Evolutionary conservation across 345 rosid species (phyloP).

Genomic region (Durio zibethinus): DNA sequence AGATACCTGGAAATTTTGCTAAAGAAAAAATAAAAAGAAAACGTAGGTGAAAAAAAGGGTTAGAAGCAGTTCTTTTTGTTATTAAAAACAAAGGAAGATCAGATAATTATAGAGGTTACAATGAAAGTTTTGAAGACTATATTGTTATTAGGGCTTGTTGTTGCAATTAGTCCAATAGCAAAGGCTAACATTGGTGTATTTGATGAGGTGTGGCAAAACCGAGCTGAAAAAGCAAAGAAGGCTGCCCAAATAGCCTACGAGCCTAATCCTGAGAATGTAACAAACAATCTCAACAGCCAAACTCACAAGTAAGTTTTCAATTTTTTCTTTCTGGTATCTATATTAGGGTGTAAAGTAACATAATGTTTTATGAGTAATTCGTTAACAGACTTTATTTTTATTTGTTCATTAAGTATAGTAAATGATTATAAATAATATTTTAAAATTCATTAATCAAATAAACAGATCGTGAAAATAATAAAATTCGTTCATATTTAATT

Average conservation of each 20-base stretch:
- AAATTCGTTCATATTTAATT: too few relatives aligned
- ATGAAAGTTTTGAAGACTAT: conserved; percentile 2
- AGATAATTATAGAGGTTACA: neutral
- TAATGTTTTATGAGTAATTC: too few relatives aligned
- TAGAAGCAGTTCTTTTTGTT: neutral
- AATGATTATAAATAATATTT: too few relatives aligned
- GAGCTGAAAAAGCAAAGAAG: conserved; percentile 28
- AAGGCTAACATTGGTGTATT: conserved; percentile 24
- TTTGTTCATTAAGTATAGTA: too few relatives aligned
- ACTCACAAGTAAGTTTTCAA: conserved; percentile 25
- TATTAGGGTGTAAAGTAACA: too few relatives aligned
- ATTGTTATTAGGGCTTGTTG: conserved; percentile 11
- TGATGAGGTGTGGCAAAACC: conserved; percentile 41
- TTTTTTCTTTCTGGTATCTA: neutral
- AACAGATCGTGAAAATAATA: too few relatives aligned
- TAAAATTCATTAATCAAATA: too few relatives aligned
- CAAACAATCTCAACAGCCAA: conserved; percentile 18
- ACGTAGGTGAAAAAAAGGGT: neutral
- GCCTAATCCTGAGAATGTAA: conserved; percentile 30
- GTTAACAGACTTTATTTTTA: too few relatives aligned
- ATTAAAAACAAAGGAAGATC: neutral
- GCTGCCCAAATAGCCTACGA: conserved; percentile 27
- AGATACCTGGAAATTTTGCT: neutral
- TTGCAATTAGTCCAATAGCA: neutral
- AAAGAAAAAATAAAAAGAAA: neutral